Percentiles rank a stretch among this genome's conserved stretches.
phyloP scores from a whole-genome alignment of 495 filamentous ascomycete genomes.

The Xylaria curta region DNA sequence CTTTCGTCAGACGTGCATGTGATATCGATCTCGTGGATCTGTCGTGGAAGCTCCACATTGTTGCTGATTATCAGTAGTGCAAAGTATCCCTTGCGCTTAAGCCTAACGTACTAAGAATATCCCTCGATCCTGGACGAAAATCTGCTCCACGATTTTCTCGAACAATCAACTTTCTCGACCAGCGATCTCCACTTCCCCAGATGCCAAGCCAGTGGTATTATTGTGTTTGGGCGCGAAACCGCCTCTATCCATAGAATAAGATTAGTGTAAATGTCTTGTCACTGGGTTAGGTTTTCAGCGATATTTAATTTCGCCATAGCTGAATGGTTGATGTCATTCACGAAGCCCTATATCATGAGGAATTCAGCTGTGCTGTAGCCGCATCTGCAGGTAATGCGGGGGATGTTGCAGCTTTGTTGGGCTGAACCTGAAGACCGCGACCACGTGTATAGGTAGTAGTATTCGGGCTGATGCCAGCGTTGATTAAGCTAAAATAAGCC shows the following conservation, averaged over 20 bases:
- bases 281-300: neutral
- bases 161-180: neutral
- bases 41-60: slow-evolving; percentile 7
- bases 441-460: neutral
- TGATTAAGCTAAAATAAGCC: neutral
- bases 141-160: neutral
- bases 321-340: neutral
- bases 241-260: neutral
- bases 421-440: slow-evolving; percentile 16
- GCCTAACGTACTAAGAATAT: neutral
- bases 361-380: neutral
- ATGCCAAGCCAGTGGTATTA: neutral
- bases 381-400: slow-evolving; percentile 3
- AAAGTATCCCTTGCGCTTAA: slow-evolving; percentile 13
- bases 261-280: neutral
- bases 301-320: neutral
- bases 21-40: neutral
- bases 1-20: slow-evolving; percentile 4
- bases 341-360: neutral
- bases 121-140: neutral
- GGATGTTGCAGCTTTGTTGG: neutral
- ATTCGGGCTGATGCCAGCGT: neutral
- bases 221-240: neutral
- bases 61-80: slow-evolving; percentile 5
- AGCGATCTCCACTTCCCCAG: slow-evolving; percentile 12